phyloP scores from a whole-genome alignment of 1,284 basidiomycete genomes.

The Cryptococcus amylolentus region DNA sequence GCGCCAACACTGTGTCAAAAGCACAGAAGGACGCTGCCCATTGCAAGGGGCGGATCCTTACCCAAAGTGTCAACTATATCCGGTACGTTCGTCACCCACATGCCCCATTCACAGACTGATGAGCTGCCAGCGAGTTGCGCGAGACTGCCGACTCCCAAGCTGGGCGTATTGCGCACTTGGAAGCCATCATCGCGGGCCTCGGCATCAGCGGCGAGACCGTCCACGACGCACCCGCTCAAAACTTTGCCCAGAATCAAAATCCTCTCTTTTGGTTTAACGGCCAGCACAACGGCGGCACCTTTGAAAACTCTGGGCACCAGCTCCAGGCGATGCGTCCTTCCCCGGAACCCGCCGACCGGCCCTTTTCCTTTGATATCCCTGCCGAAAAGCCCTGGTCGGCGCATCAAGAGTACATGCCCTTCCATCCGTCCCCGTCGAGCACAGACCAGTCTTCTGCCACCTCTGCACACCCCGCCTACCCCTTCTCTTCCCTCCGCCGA shows the following conservation, averaged over 20 bases:
- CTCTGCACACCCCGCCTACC: conserved; percentile 21
- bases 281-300: conserved; percentile 1
- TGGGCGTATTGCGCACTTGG: conserved; percentile 36
- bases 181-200: conserved; percentile 22
- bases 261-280: not conserved
- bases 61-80: conserved; percentile 42
- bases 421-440: conserved; percentile 27
- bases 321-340: conserved; percentile 36
- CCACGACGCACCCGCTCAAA: not conserved
- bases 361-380: conserved; percentile 19
- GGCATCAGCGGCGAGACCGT: conserved; percentile 8
- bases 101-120: conserved; percentile 1
- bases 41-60: conserved; percentile 44
- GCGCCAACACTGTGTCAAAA: conserved; percentile 26
- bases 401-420: conserved; percentile 17
- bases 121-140: conserved; percentile 29
- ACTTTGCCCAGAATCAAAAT: not conserved
- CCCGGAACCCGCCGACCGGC: conserved; percentile 30
- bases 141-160: conserved; percentile 32
- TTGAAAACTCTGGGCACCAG: conserved; percentile 6
- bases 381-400: conserved; percentile 5
- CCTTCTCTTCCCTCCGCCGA: conserved; percentile 15
- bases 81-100: conserved; percentile 20
- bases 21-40: conserved; percentile 38
- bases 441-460: conserved; percentile 26